A percentile compares a stretch with the other conserved stretches of the same genome.
These are phyloP conservation scores for Rutstroemia sp. DNA, from an alignment of 2,329 filamentous ascomycete species.

Conservation along the genomic window DNA sequence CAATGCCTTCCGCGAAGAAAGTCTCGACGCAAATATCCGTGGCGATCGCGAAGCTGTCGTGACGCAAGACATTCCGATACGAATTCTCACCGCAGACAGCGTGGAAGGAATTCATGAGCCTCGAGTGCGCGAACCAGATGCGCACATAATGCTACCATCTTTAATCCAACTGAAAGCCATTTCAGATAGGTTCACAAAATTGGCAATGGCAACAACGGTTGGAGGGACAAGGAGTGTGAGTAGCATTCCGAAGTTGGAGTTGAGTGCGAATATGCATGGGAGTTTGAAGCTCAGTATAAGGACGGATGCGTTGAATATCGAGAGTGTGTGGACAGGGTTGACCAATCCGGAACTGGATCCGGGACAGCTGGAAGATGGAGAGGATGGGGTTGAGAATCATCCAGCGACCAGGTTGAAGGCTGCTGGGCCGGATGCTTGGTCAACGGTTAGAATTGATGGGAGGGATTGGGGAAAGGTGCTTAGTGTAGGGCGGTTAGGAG, in stretches of 20 bases:
- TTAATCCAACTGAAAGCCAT: slow-evolving; percentile 87
- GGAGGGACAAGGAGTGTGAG: slow-evolving; percentile 15
- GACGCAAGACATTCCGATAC: slow-evolving; percentile 92
- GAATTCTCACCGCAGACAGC: slow-evolving; percentile 72
- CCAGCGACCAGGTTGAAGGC: slow-evolving; percentile 73
- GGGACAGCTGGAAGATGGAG: slow-evolving; percentile 58
- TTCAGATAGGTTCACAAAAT: slow-evolving; percentile 88
- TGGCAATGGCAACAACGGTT: slow-evolving; percentile 48
- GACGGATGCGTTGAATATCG: slow-evolving; percentile 79
- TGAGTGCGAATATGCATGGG: slow-evolving; percentile 93
- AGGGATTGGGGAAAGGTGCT: slow-evolving; percentile 93
- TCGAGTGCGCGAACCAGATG: slow-evolving; percentile 81
- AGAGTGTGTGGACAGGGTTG: slow-evolving; percentile 77
- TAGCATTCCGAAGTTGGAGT: slow-evolving; percentile 62
- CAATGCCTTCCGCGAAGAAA: slow-evolving; percentile 39
- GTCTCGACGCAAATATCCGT: slow-evolving; percentile 47
- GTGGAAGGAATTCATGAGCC: slow-evolving; percentile 96
- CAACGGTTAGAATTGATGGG: slow-evolving; percentile 83
- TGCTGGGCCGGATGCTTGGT: slow-evolving; percentile 76
- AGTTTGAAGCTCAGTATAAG: slow-evolving; percentile 70
- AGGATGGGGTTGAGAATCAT: slow-evolving; percentile 63
- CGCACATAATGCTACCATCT: slow-evolving; percentile 84
- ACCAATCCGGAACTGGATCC: slow-evolving; percentile 85
- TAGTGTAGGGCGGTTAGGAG: slow-evolving; percentile 82
- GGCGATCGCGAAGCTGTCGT: slow-evolving; percentile 84